Percentiles rank a stretch among this genome's conserved stretches.
phyloP scores from a whole-genome alignment of 73 alveolate species.

The Uronychia binucleata region DNA sequence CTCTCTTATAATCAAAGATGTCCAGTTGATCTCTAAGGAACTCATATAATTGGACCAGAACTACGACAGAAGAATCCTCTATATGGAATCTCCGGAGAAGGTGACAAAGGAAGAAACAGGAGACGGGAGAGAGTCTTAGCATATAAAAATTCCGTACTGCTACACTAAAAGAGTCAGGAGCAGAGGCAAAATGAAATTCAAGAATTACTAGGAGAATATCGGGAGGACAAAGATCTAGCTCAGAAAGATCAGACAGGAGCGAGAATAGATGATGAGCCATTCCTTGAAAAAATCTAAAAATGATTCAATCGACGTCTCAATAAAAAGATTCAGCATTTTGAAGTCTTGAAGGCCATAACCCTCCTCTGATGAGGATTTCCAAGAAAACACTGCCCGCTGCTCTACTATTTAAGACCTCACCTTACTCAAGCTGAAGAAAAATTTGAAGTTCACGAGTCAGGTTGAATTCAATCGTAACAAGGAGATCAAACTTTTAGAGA shows the following conservation, averaged over 20 bases:
- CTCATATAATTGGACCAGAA: neutral
- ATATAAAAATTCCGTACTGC: no score
- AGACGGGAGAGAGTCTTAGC: neutral
- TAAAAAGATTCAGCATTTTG: neutral
- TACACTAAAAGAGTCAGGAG: neutral
- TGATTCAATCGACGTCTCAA: no score
- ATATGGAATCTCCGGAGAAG: neutral
- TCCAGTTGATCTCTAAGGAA: neutral
- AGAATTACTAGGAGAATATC: neutral
- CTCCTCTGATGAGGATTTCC: neutral
- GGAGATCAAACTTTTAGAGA: no score
- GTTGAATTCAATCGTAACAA: no score
- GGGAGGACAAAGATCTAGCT: neutral
- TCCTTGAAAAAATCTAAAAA: no score
- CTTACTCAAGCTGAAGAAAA: no score
- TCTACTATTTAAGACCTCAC: no score
- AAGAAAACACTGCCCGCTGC: neutral
- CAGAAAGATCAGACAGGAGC: no score
- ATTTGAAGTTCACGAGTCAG: no score
- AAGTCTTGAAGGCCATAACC: neutral
- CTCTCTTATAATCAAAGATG: neutral
- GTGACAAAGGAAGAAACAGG: neutral
- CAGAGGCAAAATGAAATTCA: neutral
- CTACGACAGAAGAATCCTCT: neutral
- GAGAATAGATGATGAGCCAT: no score